Evolutionary conservation across 169 alveolate genomes (phyloP).

Genomic region (Fabrea salina): DNA sequence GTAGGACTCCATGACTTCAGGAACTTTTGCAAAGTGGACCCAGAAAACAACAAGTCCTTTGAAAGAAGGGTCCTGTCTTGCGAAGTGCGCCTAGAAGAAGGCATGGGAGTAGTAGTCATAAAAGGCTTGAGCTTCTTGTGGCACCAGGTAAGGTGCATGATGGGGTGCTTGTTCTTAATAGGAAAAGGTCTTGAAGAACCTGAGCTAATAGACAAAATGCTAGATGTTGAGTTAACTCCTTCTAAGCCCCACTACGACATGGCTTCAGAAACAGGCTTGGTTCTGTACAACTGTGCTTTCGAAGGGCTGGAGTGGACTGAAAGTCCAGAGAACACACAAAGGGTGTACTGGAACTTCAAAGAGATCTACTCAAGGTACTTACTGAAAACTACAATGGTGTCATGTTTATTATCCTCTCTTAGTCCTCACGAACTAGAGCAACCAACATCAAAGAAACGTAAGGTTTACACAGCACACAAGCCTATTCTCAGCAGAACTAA

Average conservation of each 20-base stretch:
- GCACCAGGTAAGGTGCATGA: slow-evolving; percentile 75
- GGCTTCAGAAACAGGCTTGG: slow-evolving; percentile 59
- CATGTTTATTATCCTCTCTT: too few relatives aligned
- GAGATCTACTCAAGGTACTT: too few relatives aligned
- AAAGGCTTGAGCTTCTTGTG: slow-evolving; percentile 73
- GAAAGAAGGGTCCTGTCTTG: slow-evolving; percentile 9
- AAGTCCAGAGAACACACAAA: too few relatives aligned
- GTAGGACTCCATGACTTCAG: slow-evolving; percentile 87
- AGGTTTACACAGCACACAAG: too few relatives aligned
- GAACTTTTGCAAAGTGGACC: slow-evolving; percentile 85
- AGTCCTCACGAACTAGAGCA: too few relatives aligned
- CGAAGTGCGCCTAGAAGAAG: slow-evolving; percentile 10
- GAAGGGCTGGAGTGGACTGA: too few relatives aligned
- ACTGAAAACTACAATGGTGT: too few relatives aligned
- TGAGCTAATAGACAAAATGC: slow-evolving; percentile 50
- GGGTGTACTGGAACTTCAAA: too few relatives aligned
- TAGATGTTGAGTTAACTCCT: slow-evolving; percentile 46
- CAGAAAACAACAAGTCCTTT: slow-evolving; percentile 46
- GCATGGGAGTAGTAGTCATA: slow-evolving; percentile 14
- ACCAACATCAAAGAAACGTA: too few relatives aligned
- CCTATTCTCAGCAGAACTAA: too few relatives aligned
- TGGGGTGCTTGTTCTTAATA: slow-evolving; percentile 63
- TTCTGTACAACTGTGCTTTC: slow-evolving; percentile 66
- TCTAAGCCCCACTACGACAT: slow-evolving; percentile 60
- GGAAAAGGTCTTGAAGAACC: slow-evolving; percentile 68